A percentile compares a stretch with the other conserved stretches of the same genome.
phyloP scores from a whole-genome alignment of 1,284 basidiomycete genomes.

The Sanghuangporus weigelae region DNA sequence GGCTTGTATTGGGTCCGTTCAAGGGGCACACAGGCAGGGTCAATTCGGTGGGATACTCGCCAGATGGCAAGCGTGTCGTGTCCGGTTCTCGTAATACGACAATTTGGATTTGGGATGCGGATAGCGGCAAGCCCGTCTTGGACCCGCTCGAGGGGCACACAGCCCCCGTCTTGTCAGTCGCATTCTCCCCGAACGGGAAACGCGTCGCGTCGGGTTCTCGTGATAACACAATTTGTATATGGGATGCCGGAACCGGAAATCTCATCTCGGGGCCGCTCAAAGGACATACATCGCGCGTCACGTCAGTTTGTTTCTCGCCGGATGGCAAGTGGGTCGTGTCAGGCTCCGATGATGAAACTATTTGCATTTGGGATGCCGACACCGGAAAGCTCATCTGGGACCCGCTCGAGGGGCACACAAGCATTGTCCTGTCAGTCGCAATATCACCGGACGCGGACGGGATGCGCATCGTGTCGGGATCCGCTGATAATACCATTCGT shows the following conservation, averaged over 20 bases:
- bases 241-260: not conserved
- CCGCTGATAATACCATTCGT: not conserved
- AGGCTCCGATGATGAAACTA: not conserved
- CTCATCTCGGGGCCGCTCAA: not conserved
- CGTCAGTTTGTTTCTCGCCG: not conserved
- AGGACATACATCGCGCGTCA: not conserved
- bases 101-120: not conserved
- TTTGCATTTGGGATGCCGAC: not conserved
- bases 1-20: not conserved
- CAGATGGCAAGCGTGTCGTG: not conserved
- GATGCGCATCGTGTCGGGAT: not conserved
- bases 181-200: not conserved
- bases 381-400: not conserved
- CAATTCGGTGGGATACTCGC: slow-evolving; percentile 2
- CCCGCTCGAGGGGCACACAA: not conserved
- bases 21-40: not conserved
- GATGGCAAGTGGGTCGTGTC: not conserved
- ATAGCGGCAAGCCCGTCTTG: not conserved
- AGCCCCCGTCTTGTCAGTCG: too few species aligned
- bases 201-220: not conserved
- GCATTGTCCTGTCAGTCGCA: not conserved
- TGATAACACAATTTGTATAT: not conserved
- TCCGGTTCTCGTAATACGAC: too few species aligned
- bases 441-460: not conserved
- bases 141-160: not conserved